Evolutionary conservation across 371 early-diverging fungal genomes (phyloP).

Genomic region (Mucor circinelloides): DNA sequence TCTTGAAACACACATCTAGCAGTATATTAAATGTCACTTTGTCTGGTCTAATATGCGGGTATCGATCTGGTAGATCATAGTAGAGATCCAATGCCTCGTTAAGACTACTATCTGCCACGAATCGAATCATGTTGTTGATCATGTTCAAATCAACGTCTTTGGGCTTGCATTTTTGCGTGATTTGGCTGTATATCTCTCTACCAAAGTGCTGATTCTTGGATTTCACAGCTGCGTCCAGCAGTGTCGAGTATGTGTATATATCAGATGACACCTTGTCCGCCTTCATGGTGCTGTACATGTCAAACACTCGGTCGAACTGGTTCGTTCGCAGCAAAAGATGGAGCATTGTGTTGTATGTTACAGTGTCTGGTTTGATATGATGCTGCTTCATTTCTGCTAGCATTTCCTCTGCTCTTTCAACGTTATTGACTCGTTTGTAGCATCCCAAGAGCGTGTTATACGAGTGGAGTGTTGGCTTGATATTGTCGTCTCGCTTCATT

Average conservation of each 20-base stretch:
- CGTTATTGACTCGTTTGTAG: slow-evolving; percentile 46
- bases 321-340: slow-evolving; percentile 20
- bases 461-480: slow-evolving; percentile 34
- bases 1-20: slow-evolving; percentile 45
- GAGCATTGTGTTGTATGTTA: slow-evolving; percentile 53
- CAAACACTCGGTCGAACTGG: slow-evolving; percentile 21
- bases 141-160: slow-evolving; percentile 20
- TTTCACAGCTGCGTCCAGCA: slow-evolving; percentile 45
- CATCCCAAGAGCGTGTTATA: slow-evolving; percentile 58
- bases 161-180: neutral
- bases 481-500: slow-evolving; percentile 30
- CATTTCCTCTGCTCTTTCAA: slow-evolving; percentile 30
- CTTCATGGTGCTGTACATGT: slow-evolving; percentile 39
- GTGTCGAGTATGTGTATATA: slow-evolving; percentile 48
- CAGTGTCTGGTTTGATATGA: slow-evolving; percentile 37
- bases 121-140: slow-evolving; percentile 40
- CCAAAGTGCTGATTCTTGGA: slow-evolving; percentile 20
- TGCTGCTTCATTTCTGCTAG: slow-evolving; percentile 41
- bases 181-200: slow-evolving; percentile 12
- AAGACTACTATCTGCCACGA: slow-evolving; percentile 15
- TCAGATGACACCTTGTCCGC: slow-evolving; percentile 32
- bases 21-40: slow-evolving; percentile 42
- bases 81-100: slow-evolving; percentile 30
- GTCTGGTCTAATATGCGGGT: slow-evolving; percentile 30
- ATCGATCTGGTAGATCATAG: slow-evolving; percentile 10